These are phyloP conservation scores for Neurospora terricola DNA, from an alignment of 495 filamentous ascomycete genomes.

Conservation along the genomic window DNA sequence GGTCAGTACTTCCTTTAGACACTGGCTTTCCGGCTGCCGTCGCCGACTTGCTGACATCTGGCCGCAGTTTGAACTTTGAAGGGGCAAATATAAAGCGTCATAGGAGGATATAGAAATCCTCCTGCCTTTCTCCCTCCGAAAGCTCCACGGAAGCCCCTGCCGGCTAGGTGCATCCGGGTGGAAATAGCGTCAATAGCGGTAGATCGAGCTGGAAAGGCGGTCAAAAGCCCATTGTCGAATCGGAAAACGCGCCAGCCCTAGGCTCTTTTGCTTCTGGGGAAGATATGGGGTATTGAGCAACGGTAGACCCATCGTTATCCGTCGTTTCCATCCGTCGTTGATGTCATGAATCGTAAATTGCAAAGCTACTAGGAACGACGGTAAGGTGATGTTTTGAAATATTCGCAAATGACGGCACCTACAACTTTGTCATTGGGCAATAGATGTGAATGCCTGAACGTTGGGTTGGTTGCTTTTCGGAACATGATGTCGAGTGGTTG, in stretches of 20 bases:
- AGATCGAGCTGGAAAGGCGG: not conserved
- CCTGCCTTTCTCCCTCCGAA: not conserved
- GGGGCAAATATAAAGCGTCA: not conserved
- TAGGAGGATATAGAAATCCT: not conserved
- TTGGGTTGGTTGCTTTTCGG: not conserved
- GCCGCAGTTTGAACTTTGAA: not conserved
- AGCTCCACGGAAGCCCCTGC: not conserved
- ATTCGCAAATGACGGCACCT: not conserved
- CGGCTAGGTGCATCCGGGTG: not conserved
- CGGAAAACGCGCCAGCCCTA: not conserved
- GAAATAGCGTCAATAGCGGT: not conserved
- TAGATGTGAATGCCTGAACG: not conserved
- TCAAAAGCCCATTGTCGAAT: not conserved
- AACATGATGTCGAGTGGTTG: not conserved
- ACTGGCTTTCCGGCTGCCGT: not conserved
- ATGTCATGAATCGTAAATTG: not conserved
- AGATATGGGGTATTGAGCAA: not conserved
- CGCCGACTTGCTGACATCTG: not conserved
- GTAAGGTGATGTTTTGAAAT: not conserved
- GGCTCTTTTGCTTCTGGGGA: not conserved
- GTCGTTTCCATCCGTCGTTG: not conserved
- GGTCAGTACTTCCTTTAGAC: not conserved
- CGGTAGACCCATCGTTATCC: not conserved
- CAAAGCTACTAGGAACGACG: not conserved
- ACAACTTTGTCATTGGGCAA: not conserved